phyloP scores from a whole-genome alignment of 2,329 filamentous ascomycete genomes.

The Alternaria panax region DNA sequence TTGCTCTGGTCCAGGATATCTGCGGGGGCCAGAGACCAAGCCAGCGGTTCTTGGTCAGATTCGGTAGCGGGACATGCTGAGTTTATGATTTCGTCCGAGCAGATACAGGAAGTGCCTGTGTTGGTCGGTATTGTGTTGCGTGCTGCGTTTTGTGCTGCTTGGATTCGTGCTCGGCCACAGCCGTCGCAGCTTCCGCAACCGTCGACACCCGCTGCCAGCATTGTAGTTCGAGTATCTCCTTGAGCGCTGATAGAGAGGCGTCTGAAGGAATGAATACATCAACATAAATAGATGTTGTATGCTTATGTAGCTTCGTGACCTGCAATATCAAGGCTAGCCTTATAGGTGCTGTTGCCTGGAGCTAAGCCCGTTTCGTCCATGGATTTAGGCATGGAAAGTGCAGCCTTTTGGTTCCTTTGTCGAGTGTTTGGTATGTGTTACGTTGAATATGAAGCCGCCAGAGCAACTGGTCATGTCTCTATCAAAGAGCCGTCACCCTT shows the following conservation, averaged over 20 bases:
- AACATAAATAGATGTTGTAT: not conserved
- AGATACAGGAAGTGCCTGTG: not conserved
- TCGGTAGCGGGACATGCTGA: not conserved
- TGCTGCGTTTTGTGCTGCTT: not conserved
- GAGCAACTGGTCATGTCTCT: not conserved
- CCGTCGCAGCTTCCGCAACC: not conserved
- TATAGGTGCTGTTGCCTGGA: not conserved
- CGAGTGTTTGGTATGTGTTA: not conserved
- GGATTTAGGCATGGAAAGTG: not conserved
- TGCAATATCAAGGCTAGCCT: not conserved
- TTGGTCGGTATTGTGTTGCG: not conserved
- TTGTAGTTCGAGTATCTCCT: not conserved
- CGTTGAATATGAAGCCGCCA: not conserved
- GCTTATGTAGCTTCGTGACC: not conserved
- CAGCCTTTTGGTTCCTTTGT: not conserved
- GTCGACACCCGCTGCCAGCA: not conserved
- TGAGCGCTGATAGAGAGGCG: not conserved
- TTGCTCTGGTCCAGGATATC: conserved; percentile 11
- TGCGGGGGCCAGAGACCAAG: conserved; percentile 21
- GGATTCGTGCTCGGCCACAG: not conserved
- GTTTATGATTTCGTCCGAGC: not conserved
- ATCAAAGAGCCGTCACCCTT: not conserved
- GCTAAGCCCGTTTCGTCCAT: not conserved
- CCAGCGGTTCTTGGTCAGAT: conserved; percentile 22
- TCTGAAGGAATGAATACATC: not conserved